phyloP scores from a whole-genome alignment of 2,329 filamentous ascomycete species.

The Nemania sp. region DNA sequence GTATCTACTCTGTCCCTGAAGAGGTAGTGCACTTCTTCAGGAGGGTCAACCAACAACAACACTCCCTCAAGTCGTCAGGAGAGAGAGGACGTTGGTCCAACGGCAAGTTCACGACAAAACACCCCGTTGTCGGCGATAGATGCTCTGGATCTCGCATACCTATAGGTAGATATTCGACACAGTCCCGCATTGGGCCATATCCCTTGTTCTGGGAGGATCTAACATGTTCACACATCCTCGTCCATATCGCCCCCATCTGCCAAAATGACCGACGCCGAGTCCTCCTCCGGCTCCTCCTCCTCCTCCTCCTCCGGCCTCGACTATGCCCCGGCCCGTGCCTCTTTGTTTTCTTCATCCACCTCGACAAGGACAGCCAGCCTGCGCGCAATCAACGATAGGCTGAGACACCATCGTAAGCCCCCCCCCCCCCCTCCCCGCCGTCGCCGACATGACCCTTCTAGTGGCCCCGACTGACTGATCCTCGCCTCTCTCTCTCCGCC shows the following conservation, averaged over 20 bases:
- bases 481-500: conserved; percentile 6
- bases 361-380: conserved; percentile 58
- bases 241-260: conserved; percentile 4
- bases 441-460: not conserved
- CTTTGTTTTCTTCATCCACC: conserved; percentile 67
- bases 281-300: conserved; percentile 41
- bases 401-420: conserved; percentile 58
- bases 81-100: no score
- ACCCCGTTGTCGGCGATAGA: no score
- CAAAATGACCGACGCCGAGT: conserved; percentile 30
- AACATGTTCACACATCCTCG: not conserved
- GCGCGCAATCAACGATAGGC: conserved; percentile 59
- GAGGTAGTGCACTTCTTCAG: no score
- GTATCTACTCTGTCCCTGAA: no score
- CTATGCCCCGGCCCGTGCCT: conserved; percentile 53
- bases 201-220: not conserved
- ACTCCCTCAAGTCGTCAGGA: no score
- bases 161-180: not conserved
- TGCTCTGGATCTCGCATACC: no score
- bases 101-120: no score
- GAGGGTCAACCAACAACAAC: no score
- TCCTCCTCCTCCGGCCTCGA: conserved; percentile 51
- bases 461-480: conserved; percentile 8
- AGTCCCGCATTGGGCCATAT: not conserved
- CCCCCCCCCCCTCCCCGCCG: no score